These are phyloP conservation scores for Fusarium paranaense DNA, from an alignment of 2,329 filamentous ascomycete genomes.

Conservation along the genomic window DNA sequence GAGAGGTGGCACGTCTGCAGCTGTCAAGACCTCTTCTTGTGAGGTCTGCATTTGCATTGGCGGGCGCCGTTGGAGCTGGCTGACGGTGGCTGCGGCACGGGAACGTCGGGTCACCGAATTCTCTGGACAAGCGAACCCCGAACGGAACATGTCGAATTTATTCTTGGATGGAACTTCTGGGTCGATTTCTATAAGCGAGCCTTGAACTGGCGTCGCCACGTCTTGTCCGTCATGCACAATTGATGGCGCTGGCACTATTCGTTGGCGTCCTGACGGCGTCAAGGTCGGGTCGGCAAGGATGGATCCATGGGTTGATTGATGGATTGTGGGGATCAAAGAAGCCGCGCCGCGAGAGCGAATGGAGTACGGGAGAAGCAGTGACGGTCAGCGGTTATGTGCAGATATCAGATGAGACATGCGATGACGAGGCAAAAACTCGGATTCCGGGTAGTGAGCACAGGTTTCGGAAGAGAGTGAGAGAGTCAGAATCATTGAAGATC, in stretches of 20 bases:
- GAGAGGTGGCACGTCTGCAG: neutral
- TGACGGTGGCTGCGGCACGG: constrained; percentile 1
- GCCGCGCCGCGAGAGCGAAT: neutral
- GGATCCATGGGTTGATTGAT: neutral
- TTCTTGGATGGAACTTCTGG: neutral
- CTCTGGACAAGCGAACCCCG: neutral
- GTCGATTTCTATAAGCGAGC: neutral
- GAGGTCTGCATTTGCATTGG: neutral
- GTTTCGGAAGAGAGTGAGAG: neutral
- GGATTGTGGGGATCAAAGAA: neutral
- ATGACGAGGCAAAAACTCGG: neutral
- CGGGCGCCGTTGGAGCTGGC: neutral
- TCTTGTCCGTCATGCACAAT: neutral
- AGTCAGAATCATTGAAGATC: neutral
- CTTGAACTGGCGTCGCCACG: neutral
- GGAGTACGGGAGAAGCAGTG: neutral
- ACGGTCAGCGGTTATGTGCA: neutral
- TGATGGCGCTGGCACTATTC: neutral
- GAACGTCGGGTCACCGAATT: neutral
- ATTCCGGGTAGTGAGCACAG: neutral
- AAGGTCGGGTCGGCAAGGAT: neutral
- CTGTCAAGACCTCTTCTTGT: neutral
- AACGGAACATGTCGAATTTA: neutral
- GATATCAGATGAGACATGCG: neutral
- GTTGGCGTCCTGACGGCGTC: constrained; percentile 1